Conservation (phyloP, 2,329 filamentous ascomycete species). For the Knoxdaviesia capensis region DNA sequence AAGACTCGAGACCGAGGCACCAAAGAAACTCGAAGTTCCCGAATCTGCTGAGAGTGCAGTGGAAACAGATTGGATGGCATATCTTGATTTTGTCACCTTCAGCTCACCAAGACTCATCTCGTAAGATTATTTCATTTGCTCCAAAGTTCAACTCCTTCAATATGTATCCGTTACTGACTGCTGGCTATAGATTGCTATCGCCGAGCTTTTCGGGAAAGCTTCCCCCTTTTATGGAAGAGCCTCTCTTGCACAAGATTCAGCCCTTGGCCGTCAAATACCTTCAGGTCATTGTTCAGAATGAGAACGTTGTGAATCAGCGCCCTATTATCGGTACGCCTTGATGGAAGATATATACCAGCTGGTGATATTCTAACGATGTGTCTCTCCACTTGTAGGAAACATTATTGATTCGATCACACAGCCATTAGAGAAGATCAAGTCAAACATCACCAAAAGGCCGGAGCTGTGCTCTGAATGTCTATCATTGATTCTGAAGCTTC, state of each 20-base stretch:
- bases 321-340: conserved; percentile 2
- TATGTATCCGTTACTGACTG: too few relatives aligned
- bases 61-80: not conserved
- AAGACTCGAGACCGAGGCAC: conserved; percentile 12
- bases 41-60: not conserved
- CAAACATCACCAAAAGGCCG: too few relatives aligned
- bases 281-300: conserved; percentile 3
- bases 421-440: too few relatives aligned
- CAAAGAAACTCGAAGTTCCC: conserved; percentile 5
- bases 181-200: too few relatives aligned
- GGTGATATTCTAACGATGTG: too few relatives aligned
- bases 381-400: too few relatives aligned
- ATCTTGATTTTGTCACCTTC: conserved; percentile 4
- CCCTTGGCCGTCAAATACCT: not conserved
- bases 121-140: too few relatives aligned
- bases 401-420: too few relatives aligned
- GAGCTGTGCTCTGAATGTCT: not conserved
- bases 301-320: conserved; percentile 6
- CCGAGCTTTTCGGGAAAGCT: not conserved
- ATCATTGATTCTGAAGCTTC: conserved; percentile 1
- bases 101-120: conserved; percentile 3
- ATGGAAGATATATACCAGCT: not conserved
- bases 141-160: too few relatives aligned
- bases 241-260: too few relatives aligned
- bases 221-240: too few relatives aligned